Percentiles rank a stretch among this genome's conserved stretches.
Conservation (phyloP, 495 filamentous ascomycete genomes). For the Penicillium soppii region DNA sequence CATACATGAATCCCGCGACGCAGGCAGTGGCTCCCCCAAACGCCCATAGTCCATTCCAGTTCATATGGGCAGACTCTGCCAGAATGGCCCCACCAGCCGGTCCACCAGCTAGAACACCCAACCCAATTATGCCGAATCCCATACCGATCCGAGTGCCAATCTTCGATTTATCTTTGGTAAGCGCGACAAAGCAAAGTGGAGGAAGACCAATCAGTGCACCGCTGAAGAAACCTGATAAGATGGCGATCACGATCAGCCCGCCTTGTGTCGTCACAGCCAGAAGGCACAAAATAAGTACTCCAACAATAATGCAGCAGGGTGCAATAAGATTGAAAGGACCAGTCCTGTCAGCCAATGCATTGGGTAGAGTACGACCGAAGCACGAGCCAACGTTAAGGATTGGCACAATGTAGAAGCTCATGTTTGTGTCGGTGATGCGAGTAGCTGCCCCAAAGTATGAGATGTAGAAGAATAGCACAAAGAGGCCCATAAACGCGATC, state of each 20-base stretch:
- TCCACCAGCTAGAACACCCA: neutral
- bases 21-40: neutral
- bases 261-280: conserved; percentile 25
- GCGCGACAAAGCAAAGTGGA: neutral
- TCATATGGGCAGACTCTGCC: neutral
- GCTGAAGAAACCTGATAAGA: conserved; percentile 10
- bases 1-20: neutral
- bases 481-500: conserved; percentile 27
- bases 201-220: conserved; percentile 6
- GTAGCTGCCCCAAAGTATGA: conserved; percentile 10
- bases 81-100: neutral
- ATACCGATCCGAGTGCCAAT: conserved; percentile 36
- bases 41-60: neutral
- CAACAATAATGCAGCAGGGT: conserved; percentile 22
- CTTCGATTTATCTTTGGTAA: conserved; percentile 9
- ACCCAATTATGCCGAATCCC: conserved; percentile 6
- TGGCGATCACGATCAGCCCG: conserved; percentile 33
- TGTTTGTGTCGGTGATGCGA: conserved; percentile 1
- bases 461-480: conserved; percentile 38
- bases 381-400: conserved; percentile 43
- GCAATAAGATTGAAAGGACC: conserved; percentile 37
- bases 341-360: conserved; percentile 34
- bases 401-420: conserved; percentile 40
- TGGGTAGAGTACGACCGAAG: conserved; percentile 38
- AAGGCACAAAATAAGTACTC: conserved; percentile 31